phyloP scores from a whole-genome alignment of 805 yeast genomes.

The Jamesozyma lodderae region DNA sequence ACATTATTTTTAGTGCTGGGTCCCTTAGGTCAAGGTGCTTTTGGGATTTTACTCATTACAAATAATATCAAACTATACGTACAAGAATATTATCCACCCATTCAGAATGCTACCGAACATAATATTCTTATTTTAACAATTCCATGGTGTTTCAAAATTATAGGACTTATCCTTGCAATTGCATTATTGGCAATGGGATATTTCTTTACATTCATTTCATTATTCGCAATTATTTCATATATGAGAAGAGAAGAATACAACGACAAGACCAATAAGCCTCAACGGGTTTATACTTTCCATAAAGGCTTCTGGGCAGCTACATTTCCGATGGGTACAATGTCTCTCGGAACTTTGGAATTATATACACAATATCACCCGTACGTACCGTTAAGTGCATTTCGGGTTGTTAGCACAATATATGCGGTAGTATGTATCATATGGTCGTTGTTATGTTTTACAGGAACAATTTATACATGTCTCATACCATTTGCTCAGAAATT shows the following conservation, averaged over 20 bases:
- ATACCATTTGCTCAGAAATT: not conserved
- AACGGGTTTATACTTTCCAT: constrained; percentile 34
- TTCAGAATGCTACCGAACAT: constrained; percentile 6
- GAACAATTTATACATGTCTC: constrained; percentile 6
- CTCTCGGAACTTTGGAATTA: constrained; percentile 48
- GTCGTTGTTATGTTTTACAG: constrained; percentile 34
- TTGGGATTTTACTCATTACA: constrained; percentile 51
- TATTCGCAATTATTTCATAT: constrained; percentile 23
- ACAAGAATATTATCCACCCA: constrained; percentile 12
- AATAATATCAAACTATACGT: constrained; percentile 29
- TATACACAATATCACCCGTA: constrained; percentile 35
- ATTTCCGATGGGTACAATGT: constrained; percentile 83
- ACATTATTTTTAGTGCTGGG: constrained; percentile 77
- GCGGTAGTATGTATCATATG: constrained; percentile 43
- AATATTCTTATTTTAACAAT: constrained; percentile 17
- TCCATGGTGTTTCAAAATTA: constrained; percentile 26
- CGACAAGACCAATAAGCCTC: too few species aligned
- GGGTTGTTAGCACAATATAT: constrained; percentile 54
- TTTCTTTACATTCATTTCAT: constrained; percentile 43
- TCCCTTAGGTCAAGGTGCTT: constrained; percentile 78
- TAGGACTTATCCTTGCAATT: constrained; percentile 35
- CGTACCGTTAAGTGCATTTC: constrained; percentile 42
- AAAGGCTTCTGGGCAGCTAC: constrained; percentile 76
- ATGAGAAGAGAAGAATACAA: constrained; percentile 10
- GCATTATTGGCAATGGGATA: constrained; percentile 47